phyloP scores from a whole-genome alignment of 139 green algal genomes.

The Zygnema circumcarinatum region DNA sequence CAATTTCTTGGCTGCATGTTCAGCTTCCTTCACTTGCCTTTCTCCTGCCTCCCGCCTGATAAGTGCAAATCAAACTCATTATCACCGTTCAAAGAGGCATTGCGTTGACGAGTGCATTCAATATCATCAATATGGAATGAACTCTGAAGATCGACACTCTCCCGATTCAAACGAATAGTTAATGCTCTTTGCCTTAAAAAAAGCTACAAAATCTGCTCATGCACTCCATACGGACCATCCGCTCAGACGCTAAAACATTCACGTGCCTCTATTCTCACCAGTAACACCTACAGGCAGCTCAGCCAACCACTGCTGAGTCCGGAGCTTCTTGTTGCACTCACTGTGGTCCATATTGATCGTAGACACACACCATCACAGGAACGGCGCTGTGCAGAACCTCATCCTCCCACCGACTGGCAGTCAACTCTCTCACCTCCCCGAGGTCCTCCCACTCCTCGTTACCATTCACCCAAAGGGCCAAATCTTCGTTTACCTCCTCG shows the following conservation, averaged over 20 bases:
- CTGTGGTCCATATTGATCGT: not conserved
- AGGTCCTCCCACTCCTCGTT: not conserved
- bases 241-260: no score
- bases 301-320: not conserved
- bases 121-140: no score
- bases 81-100: no score
- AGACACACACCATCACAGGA: not conserved
- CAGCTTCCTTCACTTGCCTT: not conserved
- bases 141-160: no score
- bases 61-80: no score
- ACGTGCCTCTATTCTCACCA: no score
- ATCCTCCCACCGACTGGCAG: not conserved
- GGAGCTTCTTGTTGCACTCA: not conserved
- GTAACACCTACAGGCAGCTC: no score
- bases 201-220: no score
- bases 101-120: no score
- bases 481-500: not conserved
- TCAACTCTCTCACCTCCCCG: not conserved
- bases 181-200: no score
- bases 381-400: not conserved
- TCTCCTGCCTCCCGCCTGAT: not conserved
- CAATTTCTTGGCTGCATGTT: not conserved
- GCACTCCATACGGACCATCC: no score
- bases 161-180: no score
- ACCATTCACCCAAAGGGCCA: not conserved